Evolutionary conservation across 768 basidiomycete species (phyloP), one percentile per base, ranked within the genome.

Genomic region (Boletales sp.): DNA sequence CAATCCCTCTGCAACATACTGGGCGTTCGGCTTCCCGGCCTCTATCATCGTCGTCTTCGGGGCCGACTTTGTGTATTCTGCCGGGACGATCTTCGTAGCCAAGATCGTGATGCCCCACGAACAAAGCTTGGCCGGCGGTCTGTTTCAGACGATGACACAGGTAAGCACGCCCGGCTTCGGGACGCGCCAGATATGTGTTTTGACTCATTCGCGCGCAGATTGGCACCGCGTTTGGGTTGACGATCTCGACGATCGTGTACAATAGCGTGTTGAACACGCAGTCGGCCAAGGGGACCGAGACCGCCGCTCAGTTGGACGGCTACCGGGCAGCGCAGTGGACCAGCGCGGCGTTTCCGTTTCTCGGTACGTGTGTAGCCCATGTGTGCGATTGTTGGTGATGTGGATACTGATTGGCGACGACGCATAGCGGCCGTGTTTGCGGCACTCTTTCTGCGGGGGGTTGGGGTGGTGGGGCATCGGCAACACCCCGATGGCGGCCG

Each of bases 131-230:
- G 81, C 83, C 6, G 88, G 86, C 3, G 89, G 81, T 11, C 51
- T 90, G 17, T 90, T 90, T 66, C 85, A 87, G 61, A 89, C 89
- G 1, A 82, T 91, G 78, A 84, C 79, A 6, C 84, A 86, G 72
- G 84, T 82, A 50, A 49, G 68, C 58, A 7, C n/a, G n/a, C n/a
- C n/a, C n/a, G n/a, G n/a, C n/a, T n/a, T n/a, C n/a, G n/a, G n/a
- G n/a, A n/a, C n/a, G n/a, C n/a, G n/a, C n/a, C n/a, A n/a, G n/a
- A n/a, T n/a, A n/a, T n/a, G n/a, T n/a, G n/a, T n/a, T n/a, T n/a
- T n/a, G n/a, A n/a, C n/a, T n/a, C n/a, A n/a, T n/a, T n/a, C n/a
- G n/a, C n/a, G 9, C 4, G 38, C 51, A 85, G 86, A 65, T 90
- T 13, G 88, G 87, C 8, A 80, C 79, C 0, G 77, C 85, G 7